phyloP scores from a whole-genome alignment of 805 yeast species.

The Starmerella potacharoeniae region DNA sequence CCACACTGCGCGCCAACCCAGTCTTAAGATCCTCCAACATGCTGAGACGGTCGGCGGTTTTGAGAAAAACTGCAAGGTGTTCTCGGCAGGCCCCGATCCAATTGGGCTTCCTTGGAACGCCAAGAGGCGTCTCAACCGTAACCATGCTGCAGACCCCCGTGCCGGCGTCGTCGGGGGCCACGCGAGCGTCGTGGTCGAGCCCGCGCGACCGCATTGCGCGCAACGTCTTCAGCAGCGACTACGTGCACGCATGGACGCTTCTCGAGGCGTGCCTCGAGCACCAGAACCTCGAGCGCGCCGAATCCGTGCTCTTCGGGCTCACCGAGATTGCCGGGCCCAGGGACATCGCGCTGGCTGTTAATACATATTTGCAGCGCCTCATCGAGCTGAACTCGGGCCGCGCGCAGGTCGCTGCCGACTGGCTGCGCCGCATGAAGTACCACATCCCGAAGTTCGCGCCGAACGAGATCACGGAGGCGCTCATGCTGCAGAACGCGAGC shows the following conservation, averaged over 20 bases:
- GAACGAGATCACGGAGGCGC: slow-evolving; percentile 51
- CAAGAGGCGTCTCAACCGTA: not conserved
- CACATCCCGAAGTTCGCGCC: slow-evolving; percentile 31
- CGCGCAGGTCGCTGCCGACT: slow-evolving; percentile 36
- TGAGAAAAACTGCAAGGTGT: not conserved
- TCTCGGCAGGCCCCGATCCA: not conserved
- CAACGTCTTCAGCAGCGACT: slow-evolving; percentile 39
- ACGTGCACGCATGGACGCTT: slow-evolving; percentile 60
- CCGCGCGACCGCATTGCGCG: slow-evolving; percentile 26
- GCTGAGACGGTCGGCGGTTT: not conserved
- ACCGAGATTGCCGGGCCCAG: slow-evolving; percentile 37
- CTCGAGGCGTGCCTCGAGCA: slow-evolving; percentile 67
- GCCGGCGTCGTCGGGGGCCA: not conserved
- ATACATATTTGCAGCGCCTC: slow-evolving; percentile 44
- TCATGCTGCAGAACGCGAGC: slow-evolving; percentile 40
- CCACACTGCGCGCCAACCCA: not conserved
- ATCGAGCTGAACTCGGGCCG: slow-evolving; percentile 34
- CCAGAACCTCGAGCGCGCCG: slow-evolving; percentile 58
- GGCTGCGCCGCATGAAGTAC: slow-evolving; percentile 29
- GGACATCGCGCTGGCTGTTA: slow-evolving; percentile 54
- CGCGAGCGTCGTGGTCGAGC: slow-evolving; percentile 26
- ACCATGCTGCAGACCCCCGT: not conserved
- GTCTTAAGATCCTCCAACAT: not conserved
- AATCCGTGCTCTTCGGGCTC: slow-evolving; percentile 51
- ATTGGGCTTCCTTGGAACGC: not conserved